Evolutionary conservation across 768 basidiomycete species (phyloP), one percentile per base, ranked within the genome.

Genomic region (Asterophora parasitica): DNA sequence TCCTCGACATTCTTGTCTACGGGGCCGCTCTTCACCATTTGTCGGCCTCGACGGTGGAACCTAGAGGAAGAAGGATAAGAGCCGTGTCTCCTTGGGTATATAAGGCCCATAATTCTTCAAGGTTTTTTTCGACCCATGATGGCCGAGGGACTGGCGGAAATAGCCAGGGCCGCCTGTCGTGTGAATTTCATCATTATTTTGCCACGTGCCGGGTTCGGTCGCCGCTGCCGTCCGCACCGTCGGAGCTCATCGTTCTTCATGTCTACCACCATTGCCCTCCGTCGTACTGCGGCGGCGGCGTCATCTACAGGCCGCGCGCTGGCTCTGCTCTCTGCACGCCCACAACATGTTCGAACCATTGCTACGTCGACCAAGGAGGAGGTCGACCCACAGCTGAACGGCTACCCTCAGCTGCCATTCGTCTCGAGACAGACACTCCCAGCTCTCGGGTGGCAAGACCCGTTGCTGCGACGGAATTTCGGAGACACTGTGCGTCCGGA

Each of bases 391-490:
- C 84, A 89, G 52, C 66, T 88, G 15, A 73, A 73, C 46, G 85
- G 79, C 56, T 90, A 92, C 56, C 88, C 88, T 7, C 72, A 82
- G 50, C 73, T 88, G 5, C 86, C 87, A 31, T 72, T 71, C 62
- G 69, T 81, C 35, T 86, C 84, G 8, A 74, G 77, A 57, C 87
- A 90, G 58, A 70, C 73, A 7, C 75, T 83, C 9, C 70, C 78
- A 16, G 70, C 89, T 0, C 69, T 65, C 42, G 85, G 85, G 36
- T 92, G 88, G 89, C 76, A 83, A 61, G 90, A 92, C 61, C 61
- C 64, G 30, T 79, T 87, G 58, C 77, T 85, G 72, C 74, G 90
- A 52, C 78, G 89, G 46, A 90, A 92, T 61, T 83, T 83, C 68
- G 88, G 85, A 42, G 89, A 92, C 51, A 72, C 84, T 35, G 90